phyloP scores from a whole-genome alignment of 306 rosid genomes.

The Quercus robur region DNA sequence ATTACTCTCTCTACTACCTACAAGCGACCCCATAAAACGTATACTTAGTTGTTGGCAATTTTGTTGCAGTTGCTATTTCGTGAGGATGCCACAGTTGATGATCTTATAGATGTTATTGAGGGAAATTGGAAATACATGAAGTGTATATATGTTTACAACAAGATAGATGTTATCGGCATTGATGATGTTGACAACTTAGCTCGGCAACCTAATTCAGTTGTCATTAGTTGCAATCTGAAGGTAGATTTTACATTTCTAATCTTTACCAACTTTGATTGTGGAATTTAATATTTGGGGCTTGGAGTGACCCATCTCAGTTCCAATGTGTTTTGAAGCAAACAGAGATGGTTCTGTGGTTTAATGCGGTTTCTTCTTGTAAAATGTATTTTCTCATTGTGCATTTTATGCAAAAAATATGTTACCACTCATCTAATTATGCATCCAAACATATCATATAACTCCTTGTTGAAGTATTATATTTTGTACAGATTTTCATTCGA shows the following conservation, averaged over 20 bases:
- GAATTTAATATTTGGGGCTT: neutral
- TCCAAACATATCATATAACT: neutral
- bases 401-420: neutral
- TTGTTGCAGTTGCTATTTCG: conserved; percentile 80
- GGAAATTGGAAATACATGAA: conserved; percentile 99
- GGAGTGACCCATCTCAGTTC: neutral
- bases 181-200: conserved; percentile 97
- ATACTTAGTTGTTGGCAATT: conserved; percentile 12
- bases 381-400: neutral
- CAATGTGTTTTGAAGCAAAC: neutral
- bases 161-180: conserved; percentile 93
- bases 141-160: conserved; percentile 96
- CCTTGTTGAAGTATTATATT: neutral
- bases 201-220: conserved; percentile 90
- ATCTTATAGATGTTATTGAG: conserved; percentile 97
- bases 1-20: neutral
- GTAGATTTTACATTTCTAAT: conserved; percentile 37
- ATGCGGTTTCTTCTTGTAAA: neutral
- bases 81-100: conserved; percentile 98
- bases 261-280: neutral
- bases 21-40: neutral
- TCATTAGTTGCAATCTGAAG: conserved; percentile 94
- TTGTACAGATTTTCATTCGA: neutral
- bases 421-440: neutral
- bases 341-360: neutral